Evolutionary conservation across 352 stramenopile genomes (phyloP), one percentile per base, ranked within the genome.

Genomic region (Globisporangium spiculum): DNA sequence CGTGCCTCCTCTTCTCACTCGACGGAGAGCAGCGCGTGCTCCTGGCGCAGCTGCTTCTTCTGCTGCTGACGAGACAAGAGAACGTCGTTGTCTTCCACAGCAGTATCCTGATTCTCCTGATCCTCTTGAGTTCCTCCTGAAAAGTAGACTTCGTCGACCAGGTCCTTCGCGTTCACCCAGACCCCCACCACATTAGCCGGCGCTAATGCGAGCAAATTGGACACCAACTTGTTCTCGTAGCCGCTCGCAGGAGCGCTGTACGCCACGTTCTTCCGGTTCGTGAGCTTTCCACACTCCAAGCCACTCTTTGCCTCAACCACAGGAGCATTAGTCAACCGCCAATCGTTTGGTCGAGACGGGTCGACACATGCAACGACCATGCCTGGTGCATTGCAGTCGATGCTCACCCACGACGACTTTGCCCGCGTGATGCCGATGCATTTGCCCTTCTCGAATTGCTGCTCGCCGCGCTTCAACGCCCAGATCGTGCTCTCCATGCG

Each of bases 401-500:
- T 74, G 55, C 78, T 89, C 16, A 76, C 68, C 85, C 85, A 93
- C 54, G 55, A 73, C 22, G 64, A 61, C 7, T 71, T 77, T 8
- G 63, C 50, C 0, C 81, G 73, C 48, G 78, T 77, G 54, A 93
- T 70, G 2, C 67, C 83, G 1, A 93, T 72, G 65, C 87, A 94
- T 59, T 84, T 73, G 14, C 63, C 73, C 6, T 66, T 60, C 18
- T 78, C 72, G 16, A 90, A 64, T 14, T 60, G 70, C n/a, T 73
- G 70, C 22, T 73, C 69, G 26, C 67, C 72, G 20, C 65, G 77
- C 38, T 68, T 22, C 3, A 93, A 69, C 38, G 73, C 60, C 85
- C 87, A 95, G 56, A 95, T 75, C 30, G 77, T 90, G 46, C 77
- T 83, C 60, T 91, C 84, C 72, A 95, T 89, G n/a, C 88, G 85